Evolutionary conservation across 192 early-diverging fungal species (phyloP).

Genomic region (Piromyces finnis): DNA sequence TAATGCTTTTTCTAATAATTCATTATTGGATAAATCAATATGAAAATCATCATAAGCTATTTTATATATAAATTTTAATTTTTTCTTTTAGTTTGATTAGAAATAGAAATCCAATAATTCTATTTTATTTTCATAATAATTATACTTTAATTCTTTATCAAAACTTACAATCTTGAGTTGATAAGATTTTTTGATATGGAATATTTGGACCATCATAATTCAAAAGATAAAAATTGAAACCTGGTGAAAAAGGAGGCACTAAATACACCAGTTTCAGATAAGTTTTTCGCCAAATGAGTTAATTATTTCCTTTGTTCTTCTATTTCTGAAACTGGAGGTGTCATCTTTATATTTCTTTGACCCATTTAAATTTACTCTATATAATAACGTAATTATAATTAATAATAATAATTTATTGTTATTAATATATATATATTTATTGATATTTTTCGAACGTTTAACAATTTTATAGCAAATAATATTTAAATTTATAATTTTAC

Average conservation of each 20-base stretch:
- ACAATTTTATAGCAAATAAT: no score
- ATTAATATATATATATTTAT: no score
- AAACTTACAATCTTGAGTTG: conserved; percentile 20
- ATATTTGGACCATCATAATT: conserved; percentile 69
- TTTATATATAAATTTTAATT: no score
- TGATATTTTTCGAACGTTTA: no score
- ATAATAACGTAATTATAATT: no score
- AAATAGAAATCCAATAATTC: no score
- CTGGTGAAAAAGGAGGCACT: conserved; percentile 47
- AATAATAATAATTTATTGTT: no score
- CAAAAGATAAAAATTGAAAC: conserved; percentile 51
- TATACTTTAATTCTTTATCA: no score
- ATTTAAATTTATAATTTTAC: not conserved
- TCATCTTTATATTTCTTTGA: conserved; percentile 8
- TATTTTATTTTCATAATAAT: no score
- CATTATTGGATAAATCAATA: not conserved
- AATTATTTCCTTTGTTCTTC: not conserved
- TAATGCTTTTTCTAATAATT: not conserved
- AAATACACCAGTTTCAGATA: conserved; percentile 21
- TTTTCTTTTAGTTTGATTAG: no score
- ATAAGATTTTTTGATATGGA: conserved; percentile 54
- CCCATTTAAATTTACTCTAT: conserved; percentile 8
- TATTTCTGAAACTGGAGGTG: conserved; percentile 10
- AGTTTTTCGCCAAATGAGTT: not conserved
- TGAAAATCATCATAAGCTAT: not conserved